Evolutionary conservation across 31 red algal genomes (phyloP), one percentile per base, ranked within the genome.

Genomic region (Endocladia muricata): DNA sequence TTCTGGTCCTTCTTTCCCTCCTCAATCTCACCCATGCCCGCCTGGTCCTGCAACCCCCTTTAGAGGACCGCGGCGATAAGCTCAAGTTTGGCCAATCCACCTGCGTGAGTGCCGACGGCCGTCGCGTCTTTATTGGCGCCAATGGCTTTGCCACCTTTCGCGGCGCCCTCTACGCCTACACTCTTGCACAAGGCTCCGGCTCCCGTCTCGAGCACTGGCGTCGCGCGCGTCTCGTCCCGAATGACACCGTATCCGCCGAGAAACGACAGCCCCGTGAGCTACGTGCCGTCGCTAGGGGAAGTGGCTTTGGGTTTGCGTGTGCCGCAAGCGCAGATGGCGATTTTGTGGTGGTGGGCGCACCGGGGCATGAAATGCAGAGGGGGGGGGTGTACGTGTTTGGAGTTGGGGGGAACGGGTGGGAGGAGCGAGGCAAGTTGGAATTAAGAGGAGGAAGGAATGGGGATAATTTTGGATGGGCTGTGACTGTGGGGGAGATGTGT

Each of bases 261-360:
- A 36, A 77, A 4, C 69, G 62, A 55, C 68, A 58, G 35, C 47
- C 76, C 26, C 61, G 41, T 19, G 70, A 81, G 40, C 40, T 90
- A 39, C 37, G 77, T 41, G 57, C 69, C 23, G 55, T 68, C 1
- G 41, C 52, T 44, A 13, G 86, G 23, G 86, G 86, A 61, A 81
- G 76, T 51, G 86, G 76, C 38, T 77, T 90, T 61, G 86, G 86
- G 11, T 90, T 90, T 63, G 74, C 86, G 13, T 90, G 76, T 77
- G 54, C 77, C 1, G 28, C 82, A 29, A 37, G 44, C 15, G 26
- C 34, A 4, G 39, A 44, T 41, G 52, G 38, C 2, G 68, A 88
- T 56, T 32, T n/a, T 47, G 4, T 90, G n/a, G 44, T 82, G 1
- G 38, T 90, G 32, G 77, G 86, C 4, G 86, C 86, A 2, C 86